These are phyloP conservation scores for Parascedosporium putredinis DNA, from an alignment of 2,329 filamentous ascomycete species.

Conservation along the genomic window DNA sequence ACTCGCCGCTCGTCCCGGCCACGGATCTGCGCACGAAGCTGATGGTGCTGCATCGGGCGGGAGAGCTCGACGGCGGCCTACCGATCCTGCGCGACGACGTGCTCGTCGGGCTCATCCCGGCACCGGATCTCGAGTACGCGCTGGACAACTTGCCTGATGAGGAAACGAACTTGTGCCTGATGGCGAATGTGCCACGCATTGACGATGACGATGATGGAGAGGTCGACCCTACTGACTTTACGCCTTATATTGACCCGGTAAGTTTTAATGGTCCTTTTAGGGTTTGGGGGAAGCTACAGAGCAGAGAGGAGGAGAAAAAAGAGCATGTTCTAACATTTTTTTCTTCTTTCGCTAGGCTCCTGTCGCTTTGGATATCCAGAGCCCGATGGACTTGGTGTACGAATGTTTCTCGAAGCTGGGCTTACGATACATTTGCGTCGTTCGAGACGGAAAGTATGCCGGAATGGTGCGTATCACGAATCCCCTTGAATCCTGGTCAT, in stretches of 20 bases:
- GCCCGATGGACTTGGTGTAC: slow-evolving; percentile 89
- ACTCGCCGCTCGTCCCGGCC: slow-evolving; percentile 70
- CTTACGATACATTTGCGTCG: slow-evolving; percentile 81
- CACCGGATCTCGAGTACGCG: slow-evolving; percentile 86
- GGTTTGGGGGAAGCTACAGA: slow-evolving; percentile 2
- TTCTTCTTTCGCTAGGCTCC: slow-evolving; percentile 48
- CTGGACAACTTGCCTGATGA: slow-evolving; percentile 77
- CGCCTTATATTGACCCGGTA: slow-evolving; percentile 79
- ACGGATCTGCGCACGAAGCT: slow-evolving; percentile 69
- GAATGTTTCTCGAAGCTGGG: slow-evolving; percentile 95
- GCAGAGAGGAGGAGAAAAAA: slow-evolving; percentile 7
- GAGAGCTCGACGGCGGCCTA: slow-evolving; percentile 85
- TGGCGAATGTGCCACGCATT: slow-evolving; percentile 57
- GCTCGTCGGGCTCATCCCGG: slow-evolving; percentile 84
- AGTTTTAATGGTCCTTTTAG: slow-evolving; percentile 22
- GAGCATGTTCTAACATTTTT: neutral
- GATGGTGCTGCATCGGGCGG: slow-evolving; percentile 68
- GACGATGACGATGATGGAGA: slow-evolving; percentile 52
- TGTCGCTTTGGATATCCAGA: slow-evolving; percentile 76
- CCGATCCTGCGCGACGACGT: slow-evolving; percentile 72
- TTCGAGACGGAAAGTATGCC: slow-evolving; percentile 73
- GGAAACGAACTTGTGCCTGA: slow-evolving; percentile 63
- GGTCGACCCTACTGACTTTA: slow-evolving; percentile 72
- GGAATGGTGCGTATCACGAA: slow-evolving; percentile 59
- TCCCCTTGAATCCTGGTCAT: no score